A percentile compares a stretch with the other conserved stretches of the same genome.
Conservation (phyloP, 1,284 basidiomycete genomes). For the Neotropicomus parvogracilis region DNA sequence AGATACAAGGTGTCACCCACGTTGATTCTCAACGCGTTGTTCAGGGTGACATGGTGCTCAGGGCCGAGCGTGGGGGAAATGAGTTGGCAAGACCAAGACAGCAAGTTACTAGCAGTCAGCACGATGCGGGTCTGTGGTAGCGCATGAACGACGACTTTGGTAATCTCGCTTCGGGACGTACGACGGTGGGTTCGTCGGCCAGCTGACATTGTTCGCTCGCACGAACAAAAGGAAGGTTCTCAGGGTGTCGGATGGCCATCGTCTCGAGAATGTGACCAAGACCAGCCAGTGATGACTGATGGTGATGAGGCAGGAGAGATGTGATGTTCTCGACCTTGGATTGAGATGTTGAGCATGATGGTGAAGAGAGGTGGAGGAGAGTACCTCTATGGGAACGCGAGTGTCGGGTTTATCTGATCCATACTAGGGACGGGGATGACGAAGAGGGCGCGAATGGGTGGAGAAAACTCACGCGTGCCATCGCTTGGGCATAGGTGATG, state of each 20-base stretch:
- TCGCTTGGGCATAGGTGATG: slow-evolving; percentile 83
- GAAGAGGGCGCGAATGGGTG: slow-evolving; percentile 6
- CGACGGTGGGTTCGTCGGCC: slow-evolving; percentile 34
- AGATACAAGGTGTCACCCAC: slow-evolving; percentile 50
- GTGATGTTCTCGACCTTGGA: slow-evolving; percentile 53
- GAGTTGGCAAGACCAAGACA: slow-evolving; percentile 44
- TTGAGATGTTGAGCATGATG: slow-evolving; percentile 15
- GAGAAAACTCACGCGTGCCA: slow-evolving; percentile 62
- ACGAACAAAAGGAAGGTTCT: slow-evolving; percentile 38
- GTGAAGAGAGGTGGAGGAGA: slow-evolving; percentile 3
- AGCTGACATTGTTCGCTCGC: slow-evolving; percentile 37
- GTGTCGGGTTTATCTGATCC: slow-evolving; percentile 96
- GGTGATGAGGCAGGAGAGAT: slow-evolving; percentile 39
- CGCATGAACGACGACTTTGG: slow-evolving; percentile 12
- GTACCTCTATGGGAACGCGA: slow-evolving; percentile 80
- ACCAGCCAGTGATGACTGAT: slow-evolving; percentile 36
- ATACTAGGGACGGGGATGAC: slow-evolving; percentile 49
- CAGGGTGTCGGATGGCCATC: slow-evolving; percentile 45
- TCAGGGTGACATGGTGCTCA: slow-evolving; percentile 26
- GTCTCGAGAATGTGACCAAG: slow-evolving; percentile 52
- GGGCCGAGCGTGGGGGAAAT: slow-evolving; percentile 28
- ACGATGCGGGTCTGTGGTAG: slow-evolving; percentile 45
- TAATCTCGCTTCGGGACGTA: slow-evolving; percentile 24
- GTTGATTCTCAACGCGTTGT: slow-evolving; percentile 27
- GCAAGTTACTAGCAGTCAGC: slow-evolving; percentile 41